phyloP scores from a whole-genome alignment of 352 stramenopile species.

The Phytophthora europaea region DNA sequence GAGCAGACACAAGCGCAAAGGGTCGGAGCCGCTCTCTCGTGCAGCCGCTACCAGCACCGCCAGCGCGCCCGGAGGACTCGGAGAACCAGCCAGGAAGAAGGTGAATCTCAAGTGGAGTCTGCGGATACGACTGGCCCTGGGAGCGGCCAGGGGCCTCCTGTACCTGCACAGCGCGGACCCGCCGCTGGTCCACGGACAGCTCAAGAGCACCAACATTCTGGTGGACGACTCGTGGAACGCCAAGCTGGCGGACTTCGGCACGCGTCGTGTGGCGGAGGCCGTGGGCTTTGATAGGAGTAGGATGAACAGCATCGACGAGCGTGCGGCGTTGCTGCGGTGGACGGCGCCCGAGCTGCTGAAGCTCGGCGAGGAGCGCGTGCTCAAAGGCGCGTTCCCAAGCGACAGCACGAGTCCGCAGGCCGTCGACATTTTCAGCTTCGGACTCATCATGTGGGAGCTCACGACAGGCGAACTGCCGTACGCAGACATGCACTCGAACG shows the following conservation, averaged over 20 bases:
- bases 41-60: constrained; percentile 28
- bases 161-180: constrained; percentile 89
- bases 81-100: constrained; percentile 57
- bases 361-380: constrained; percentile 75
- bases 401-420: constrained; percentile 68
- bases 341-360: constrained; percentile 86
- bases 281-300: constrained; percentile 79
- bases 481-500: constrained; percentile 69
- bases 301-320: constrained; percentile 66
- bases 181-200: constrained; percentile 85
- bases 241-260: constrained; percentile 91
- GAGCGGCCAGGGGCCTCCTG: constrained; percentile 79
- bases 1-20: constrained; percentile 40
- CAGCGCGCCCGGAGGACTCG: constrained; percentile 21
- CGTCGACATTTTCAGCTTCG: constrained; percentile 91
- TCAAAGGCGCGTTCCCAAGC: constrained; percentile 67
- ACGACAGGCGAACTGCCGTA: constrained; percentile 87
- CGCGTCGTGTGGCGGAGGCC: constrained; percentile 78
- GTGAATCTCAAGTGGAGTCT: constrained; percentile 84
- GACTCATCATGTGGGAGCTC: constrained; percentile 91
- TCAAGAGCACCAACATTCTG: constrained; percentile 92
- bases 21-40: constrained; percentile 27
- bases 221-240: constrained; percentile 92
- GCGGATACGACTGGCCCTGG: constrained; percentile 82
- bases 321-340: constrained; percentile 73